Percentiles rank a stretch among this genome's conserved stretches.
Evolutionary conservation across 257 asterid species (phyloP).

Genomic region (Asclepias syriaca): DNA sequence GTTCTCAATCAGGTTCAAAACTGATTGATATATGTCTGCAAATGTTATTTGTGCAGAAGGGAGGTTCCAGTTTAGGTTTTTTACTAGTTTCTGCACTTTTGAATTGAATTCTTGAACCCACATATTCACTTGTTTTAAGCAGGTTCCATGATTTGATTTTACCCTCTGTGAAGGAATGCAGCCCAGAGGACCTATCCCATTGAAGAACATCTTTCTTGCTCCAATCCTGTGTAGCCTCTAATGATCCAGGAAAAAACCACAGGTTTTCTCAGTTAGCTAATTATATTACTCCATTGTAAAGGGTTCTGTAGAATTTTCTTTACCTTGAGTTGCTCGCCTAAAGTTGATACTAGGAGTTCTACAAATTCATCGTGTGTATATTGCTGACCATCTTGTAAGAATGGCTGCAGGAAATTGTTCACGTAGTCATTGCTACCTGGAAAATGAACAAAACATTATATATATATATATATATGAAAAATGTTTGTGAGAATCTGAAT

Average conservation of each 20-base stretch:
- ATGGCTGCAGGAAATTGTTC: constrained; percentile 78
- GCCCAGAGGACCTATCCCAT: constrained; percentile 70
- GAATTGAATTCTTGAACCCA: constrained; percentile 68
- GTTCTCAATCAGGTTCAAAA: constrained; percentile 52
- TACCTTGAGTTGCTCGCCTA: constrained; percentile 55
- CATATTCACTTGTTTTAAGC: constrained; percentile 59
- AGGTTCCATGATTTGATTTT: constrained; percentile 46
- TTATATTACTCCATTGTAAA: no score
- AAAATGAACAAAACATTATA: constrained; percentile 6
- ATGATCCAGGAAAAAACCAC: not conserved
- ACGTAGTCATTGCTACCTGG: constrained; percentile 88
- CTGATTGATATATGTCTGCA: constrained; percentile 58
- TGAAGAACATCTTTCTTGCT: constrained; percentile 67
- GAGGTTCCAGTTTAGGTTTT: constrained; percentile 45
- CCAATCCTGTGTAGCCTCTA: constrained; percentile 51
- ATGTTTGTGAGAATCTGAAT: no score
- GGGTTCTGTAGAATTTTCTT: constrained; percentile 6
- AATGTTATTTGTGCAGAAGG: constrained; percentile 49
- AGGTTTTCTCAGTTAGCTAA: not conserved
- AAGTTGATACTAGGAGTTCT: constrained; percentile 47
- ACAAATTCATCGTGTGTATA: constrained; percentile 66
- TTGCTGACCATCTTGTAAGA: constrained; percentile 50
- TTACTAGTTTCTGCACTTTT: constrained; percentile 34
- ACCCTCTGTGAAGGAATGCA: constrained; percentile 80
- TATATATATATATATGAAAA: no score